Base-by-base conservation (phyloP, 108 stramenopile genomes). In the Cyclotella cryptica region DNA sequence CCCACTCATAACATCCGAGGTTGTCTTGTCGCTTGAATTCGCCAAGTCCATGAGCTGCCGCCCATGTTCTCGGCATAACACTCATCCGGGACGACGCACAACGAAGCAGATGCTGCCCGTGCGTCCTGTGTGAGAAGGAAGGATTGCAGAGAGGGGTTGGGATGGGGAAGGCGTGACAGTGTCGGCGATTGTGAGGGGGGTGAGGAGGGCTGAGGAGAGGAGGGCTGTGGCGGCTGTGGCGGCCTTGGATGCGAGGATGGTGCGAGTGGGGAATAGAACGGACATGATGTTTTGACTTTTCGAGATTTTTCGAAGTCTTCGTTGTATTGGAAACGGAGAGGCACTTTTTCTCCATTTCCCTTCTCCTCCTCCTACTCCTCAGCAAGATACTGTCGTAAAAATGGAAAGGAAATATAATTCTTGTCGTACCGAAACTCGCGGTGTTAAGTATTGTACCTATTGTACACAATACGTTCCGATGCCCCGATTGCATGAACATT, bases 31-130 rank as follows among this genome's bases (percentile, higher is more conserved):
- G 26, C 39, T 40, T 14, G 46, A 47, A 1, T 66, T 66, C 69
- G 86, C 86, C 84, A 93, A 85, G 61, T 83, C 66, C 72, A 70
- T 76, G 77, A 96, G 79, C 57, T 89, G 88, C 29, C 69, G 86
- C 47, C 88, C 94, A 78, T 93, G 90, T 80, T 96, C 95, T 69
- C 95, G 90, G 86, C 95, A 96, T 68, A 92, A 84, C 1, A 78
- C 75, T 93, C 95, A 96, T 45, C 95, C 95, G 12, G 84, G 89
- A 44, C 87, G 84, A 10, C 88, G 87, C 0, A 90, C 86, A 14
- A 84, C 86, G 63, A 87, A 88, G 63, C 77, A 78, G 24, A 78
- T 35, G 53, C 53, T 57, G 42, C 77, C 77, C 10, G 42, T 42
- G 11, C 61, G 21, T 42, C 77, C 77, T n/a, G 69, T 63, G 24